Percentiles rank a stretch among this genome's conserved stretches.
These are phyloP conservation scores for Aaosphaeria arxii DNA, from an alignment of 2,329 filamentous ascomycete genomes.

Conservation along the genomic window DNA sequence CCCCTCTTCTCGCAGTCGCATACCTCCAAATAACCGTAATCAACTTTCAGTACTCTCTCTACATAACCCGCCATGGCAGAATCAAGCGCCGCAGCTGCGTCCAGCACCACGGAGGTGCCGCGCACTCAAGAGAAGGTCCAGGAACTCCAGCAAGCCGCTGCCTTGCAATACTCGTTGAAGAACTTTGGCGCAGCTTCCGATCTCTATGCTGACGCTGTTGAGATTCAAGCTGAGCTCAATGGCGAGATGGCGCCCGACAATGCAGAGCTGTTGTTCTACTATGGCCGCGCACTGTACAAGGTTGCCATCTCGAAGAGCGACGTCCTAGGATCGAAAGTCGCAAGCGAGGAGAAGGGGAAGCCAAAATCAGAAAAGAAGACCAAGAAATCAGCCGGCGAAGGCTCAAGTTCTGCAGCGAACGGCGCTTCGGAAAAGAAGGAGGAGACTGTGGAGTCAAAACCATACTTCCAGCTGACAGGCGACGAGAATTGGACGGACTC, in stretches of 20 bases:
- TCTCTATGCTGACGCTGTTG: conserved; percentile 81
- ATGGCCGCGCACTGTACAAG: conserved; percentile 90
- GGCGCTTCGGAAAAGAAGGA: conserved; percentile 42
- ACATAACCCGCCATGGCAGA: conserved; percentile 13
- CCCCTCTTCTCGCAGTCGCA: neutral
- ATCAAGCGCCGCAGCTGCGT: conserved; percentile 14
- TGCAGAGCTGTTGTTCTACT: conserved; percentile 89
- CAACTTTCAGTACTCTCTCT: neutral
- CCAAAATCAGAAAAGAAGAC: conserved; percentile 38
- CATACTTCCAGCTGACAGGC: conserved; percentile 86
- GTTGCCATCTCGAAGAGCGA: conserved; percentile 93
- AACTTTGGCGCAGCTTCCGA: conserved; percentile 85
- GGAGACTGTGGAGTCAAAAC: conserved; percentile 59
- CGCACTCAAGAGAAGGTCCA: conserved; percentile 62
- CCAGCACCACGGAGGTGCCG: conserved; percentile 25
- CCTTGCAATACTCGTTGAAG: conserved; percentile 83
- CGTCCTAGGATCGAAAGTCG: conserved; percentile 80
- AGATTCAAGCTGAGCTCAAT: conserved; percentile 86
- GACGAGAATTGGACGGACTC: conserved; percentile 85
- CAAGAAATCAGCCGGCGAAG: conserved; percentile 37
- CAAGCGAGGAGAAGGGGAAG: conserved; percentile 55
- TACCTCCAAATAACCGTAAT: neutral
- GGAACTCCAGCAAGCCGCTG: conserved; percentile 76
- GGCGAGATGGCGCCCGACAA: conserved; percentile 90
- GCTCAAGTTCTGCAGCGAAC: conserved; percentile 21